A percentile compares a stretch with the other conserved stretches of the same genome.
phyloP scores from a whole-genome alignment of 441 rosid species.

The Omphalea diandra region DNA sequence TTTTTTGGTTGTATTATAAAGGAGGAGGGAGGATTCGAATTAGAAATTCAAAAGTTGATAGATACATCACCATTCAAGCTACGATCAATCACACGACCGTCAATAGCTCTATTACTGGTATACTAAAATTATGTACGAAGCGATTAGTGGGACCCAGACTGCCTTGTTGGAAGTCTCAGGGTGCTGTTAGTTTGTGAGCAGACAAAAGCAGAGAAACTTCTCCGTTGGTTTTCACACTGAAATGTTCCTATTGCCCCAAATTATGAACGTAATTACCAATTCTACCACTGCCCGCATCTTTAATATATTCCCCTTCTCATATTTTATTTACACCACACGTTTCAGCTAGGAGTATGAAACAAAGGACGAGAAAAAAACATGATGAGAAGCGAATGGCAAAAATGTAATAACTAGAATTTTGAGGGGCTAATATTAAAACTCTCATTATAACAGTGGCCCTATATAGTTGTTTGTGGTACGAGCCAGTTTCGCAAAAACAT shows the following conservation, averaged over 20 bases:
- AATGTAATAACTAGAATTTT: slow-evolving; percentile 11
- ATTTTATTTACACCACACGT: neutral
- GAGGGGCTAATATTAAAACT: slow-evolving; percentile 6
- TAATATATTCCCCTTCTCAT: no score
- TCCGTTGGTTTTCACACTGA: slow-evolving; percentile 35
- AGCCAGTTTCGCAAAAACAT: slow-evolving; percentile 18
- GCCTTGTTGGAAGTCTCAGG: no score
- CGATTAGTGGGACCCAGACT: no score
- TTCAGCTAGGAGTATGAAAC: neutral
- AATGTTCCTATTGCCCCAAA: neutral
- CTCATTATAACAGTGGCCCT: slow-evolving; percentile 32
- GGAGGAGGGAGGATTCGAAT: no score
- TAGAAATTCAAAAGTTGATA: no score
- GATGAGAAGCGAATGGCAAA: slow-evolving; percentile 27
- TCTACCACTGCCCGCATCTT: neutral
- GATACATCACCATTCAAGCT: no score
- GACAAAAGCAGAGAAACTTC: slow-evolving; percentile 63
- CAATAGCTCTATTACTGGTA: no score
- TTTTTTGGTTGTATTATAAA: no score
- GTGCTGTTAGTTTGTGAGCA: slow-evolving; percentile 49
- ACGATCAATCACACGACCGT: no score
- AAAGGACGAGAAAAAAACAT: neutral
- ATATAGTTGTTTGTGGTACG: slow-evolving; percentile 38
- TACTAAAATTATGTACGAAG: no score
- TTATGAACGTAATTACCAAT: neutral